A percentile compares a stretch with the other conserved stretches of the same genome.
phyloP scores from a whole-genome alignment of 495 filamentous ascomycete species.

The Astrothelium macrocarpum region DNA sequence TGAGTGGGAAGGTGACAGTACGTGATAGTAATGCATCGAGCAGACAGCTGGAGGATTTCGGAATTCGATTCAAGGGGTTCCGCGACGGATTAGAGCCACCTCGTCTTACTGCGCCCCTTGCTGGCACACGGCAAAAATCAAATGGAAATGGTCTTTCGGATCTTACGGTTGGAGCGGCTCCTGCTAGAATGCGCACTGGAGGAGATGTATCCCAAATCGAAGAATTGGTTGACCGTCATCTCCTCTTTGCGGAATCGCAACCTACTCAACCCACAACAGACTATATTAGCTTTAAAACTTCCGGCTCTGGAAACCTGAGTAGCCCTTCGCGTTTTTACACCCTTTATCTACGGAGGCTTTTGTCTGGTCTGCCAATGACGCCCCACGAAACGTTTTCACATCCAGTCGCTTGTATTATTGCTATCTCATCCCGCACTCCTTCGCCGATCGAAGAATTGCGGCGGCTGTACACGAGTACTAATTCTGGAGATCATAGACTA shows the following conservation, averaged over 20 bases:
- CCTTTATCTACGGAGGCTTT: conserved; percentile 68
- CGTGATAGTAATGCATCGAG: conserved; percentile 81
- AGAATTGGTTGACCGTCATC: conserved; percentile 45
- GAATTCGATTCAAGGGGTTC: conserved; percentile 68
- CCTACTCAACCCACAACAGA: conserved; percentile 24
- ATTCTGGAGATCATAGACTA: conserved; percentile 52
- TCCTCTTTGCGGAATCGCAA: conserved; percentile 38
- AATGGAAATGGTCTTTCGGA: conserved; percentile 22
- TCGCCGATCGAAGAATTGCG: conserved; percentile 75
- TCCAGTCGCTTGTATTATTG: conserved; percentile 91
- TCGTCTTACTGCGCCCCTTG: conserved; percentile 27
- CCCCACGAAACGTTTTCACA: conserved; percentile 91
- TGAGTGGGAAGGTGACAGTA: conserved; percentile 80
- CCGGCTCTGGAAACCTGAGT: conserved; percentile 5
- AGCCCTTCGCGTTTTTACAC: conserved; percentile 59
- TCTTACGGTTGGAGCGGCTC: conserved; percentile 6
- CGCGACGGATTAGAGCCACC: conserved; percentile 51
- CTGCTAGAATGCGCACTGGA: conserved; percentile 29
- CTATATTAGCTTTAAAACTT: conserved; percentile 29
- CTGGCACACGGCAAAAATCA: conserved; percentile 21
- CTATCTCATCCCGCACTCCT: conserved; percentile 78
- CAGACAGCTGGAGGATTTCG: conserved; percentile 78
- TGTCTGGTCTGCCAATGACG: conserved; percentile 65
- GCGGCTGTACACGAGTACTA: conserved; percentile 69
- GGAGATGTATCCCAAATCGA: conserved; percentile 50